Evolutionary conservation across 345 rosid species (phyloP), one percentile per base, ranked within the genome.

Genomic region (Eutrema japonicum): DNA sequence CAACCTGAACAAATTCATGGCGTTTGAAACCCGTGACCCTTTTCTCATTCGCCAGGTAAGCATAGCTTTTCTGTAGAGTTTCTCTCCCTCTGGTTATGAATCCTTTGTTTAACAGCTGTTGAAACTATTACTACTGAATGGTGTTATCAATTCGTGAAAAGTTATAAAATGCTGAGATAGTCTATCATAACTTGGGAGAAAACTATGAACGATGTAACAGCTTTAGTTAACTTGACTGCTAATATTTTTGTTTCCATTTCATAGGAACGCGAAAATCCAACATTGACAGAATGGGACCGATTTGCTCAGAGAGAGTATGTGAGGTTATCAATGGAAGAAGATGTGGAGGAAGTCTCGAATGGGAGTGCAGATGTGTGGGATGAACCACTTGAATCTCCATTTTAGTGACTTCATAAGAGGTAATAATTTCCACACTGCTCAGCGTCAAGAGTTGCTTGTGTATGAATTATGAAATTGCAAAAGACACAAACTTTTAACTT

Each of bases 1-100:
- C 81, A 93, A 90, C 80, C 92, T 90, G 36, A 83, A 86, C 50
- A 93, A 93, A 74, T 90, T 90, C 74, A 79, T 89, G 85, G 89
- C 93, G 33, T 88, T 87, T 62, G 98, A 93, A 81, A 85, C 89
- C 3, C 93, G 92, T 63, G 96, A 89, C 75, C 93, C 92, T 37
- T 86, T 86, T 68, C 85, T 85, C 40, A 85, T 86, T 80, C 92
- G 89, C 50, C 92, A 86, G 97, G 98, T 90, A 70, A 49, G 5
- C 59, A 22, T 11, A 68, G 54, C 12, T 61, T 61, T 35, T 54
- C 36, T 30, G 8, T 30, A 10, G 27, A 50, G n/a, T 41, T 12
- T 13, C 47, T 4, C 13, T 29, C 37, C 38, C 16, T 43, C 10
- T 36, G 38, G 4, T 41, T 55, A 56, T 57, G 6, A 37, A 38